These are phyloP conservation scores for Xerocomus brunneocitrinus DNA, from an alignment of 768 basidiomycete genomes.

Conservation along the genomic window DNA sequence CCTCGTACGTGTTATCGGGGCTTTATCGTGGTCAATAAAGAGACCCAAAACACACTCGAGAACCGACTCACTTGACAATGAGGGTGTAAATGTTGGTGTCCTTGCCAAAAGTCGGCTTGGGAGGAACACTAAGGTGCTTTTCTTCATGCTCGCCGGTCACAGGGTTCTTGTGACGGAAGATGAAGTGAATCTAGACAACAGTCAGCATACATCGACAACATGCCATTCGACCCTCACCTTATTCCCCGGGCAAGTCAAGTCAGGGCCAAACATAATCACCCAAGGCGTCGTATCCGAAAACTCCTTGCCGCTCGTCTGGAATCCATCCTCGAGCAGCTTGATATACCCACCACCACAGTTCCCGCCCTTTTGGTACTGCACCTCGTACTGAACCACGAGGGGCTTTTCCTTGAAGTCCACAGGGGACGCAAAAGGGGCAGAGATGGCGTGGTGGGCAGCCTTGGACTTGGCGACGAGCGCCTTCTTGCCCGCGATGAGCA, in stretches of 20 bases:
- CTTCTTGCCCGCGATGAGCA: slow-evolving; percentile 78
- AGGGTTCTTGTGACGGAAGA: slow-evolving; percentile 97
- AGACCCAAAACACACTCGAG: neutral
- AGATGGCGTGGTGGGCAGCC: slow-evolving; percentile 98
- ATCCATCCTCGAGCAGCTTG: slow-evolving; percentile 91
- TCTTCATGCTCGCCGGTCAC: slow-evolving; percentile 91
- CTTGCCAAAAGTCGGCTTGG: slow-evolving; percentile 84
- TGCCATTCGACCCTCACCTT: slow-evolving; percentile 49
- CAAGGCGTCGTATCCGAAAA: slow-evolving; percentile 92
- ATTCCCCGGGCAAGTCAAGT: slow-evolving; percentile 87
- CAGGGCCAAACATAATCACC: slow-evolving; percentile 98
- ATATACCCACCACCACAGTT: slow-evolving; percentile 99
- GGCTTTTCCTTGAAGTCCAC: slow-evolving; percentile 81
- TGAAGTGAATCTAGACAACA: slow-evolving; percentile 80
- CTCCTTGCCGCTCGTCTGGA: slow-evolving; percentile 90
- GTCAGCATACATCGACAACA: neutral
- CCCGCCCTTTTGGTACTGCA: slow-evolving; percentile 98
- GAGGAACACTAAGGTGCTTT: slow-evolving; percentile 86
- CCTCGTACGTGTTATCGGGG: slow-evolving; percentile 92
- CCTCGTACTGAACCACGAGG: slow-evolving; percentile 96
- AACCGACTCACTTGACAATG: slow-evolving; percentile 68
- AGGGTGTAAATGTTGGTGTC: slow-evolving; percentile 93
- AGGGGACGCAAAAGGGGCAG: slow-evolving; percentile 76
- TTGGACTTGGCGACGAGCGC: slow-evolving; percentile 95
- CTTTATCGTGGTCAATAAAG: slow-evolving; percentile 34